Evolutionary conservation across 2,329 filamentous ascomycete genomes (phyloP).

Genomic region (Botrytis porri): DNA sequence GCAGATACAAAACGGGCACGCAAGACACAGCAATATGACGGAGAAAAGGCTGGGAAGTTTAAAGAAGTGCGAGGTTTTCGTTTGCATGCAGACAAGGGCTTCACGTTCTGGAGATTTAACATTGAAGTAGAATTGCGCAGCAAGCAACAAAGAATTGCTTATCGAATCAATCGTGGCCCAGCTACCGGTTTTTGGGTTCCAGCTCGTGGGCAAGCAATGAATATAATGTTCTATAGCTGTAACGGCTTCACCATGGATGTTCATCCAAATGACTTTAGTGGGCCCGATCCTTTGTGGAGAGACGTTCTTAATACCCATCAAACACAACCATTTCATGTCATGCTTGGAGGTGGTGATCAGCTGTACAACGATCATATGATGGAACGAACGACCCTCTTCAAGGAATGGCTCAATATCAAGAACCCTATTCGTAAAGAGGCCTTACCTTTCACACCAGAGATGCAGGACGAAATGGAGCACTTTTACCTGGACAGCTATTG

Average conservation of each 20-base stretch:
- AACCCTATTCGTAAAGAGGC: constrained; percentile 77
- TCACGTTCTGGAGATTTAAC: constrained; percentile 97
- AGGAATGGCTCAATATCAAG: constrained; percentile 78
- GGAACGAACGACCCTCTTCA: constrained; percentile 71
- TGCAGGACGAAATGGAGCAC: constrained; percentile 83
- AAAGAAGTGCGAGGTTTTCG: constrained; percentile 80
- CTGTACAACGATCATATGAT: constrained; percentile 91
- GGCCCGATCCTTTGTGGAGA: constrained; percentile 94
- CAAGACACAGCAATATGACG: constrained; percentile 59
- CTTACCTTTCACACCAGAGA: constrained; percentile 71
- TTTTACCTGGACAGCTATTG: constrained; percentile 89
- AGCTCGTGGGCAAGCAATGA: constrained; percentile 80
- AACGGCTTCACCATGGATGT: constrained; percentile 88
- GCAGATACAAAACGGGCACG: constrained; percentile 50
- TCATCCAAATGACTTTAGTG: constrained; percentile 76
- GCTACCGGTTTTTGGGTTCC: constrained; percentile 94
- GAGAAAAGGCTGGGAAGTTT: constrained; percentile 77
- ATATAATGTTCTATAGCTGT: constrained; percentile 98
- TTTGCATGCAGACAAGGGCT: constrained; percentile 79
- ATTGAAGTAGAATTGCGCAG: constrained; percentile 82
- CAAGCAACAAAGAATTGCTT: constrained; percentile 81
- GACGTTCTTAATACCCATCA: constrained; percentile 93
- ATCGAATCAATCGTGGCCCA: constrained; percentile 90
- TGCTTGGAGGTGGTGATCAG: constrained; percentile 96
- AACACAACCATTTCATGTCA: constrained; percentile 90